Percentiles rank a stretch among this genome's conserved stretches.
These are phyloP conservation scores for Plantago coronopus DNA, from an alignment of 305 asterid species.

Conservation along the genomic window DNA sequence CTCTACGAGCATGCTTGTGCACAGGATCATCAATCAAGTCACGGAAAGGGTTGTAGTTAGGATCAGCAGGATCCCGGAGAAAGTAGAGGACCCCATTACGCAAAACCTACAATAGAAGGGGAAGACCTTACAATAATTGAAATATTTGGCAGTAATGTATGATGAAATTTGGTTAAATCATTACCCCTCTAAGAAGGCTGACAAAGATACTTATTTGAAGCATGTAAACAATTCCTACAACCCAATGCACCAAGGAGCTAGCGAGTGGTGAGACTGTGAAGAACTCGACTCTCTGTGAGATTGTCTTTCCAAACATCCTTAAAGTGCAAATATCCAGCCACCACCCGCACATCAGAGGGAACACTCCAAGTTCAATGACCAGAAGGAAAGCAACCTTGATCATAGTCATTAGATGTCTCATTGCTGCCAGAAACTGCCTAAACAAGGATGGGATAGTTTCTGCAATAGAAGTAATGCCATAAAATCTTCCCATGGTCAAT, in stretches of 20 bases:
- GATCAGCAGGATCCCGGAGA: constrained; percentile 98
- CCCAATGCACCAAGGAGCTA: constrained; percentile 97
- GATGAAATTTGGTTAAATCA: constrained; percentile 7
- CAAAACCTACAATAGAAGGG: constrained; percentile 54
- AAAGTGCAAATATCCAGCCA: constrained; percentile 99
- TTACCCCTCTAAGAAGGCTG: constrained; percentile 99
- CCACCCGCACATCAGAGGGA: constrained; percentile 98
- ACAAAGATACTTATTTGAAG: constrained; percentile 93
- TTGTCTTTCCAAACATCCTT: constrained; percentile 88
- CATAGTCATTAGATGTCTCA: constrained; percentile 98
- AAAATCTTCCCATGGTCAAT: constrained; percentile 88
- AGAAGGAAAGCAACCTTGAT: constrained; percentile 93
- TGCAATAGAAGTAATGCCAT: constrained; percentile 90
- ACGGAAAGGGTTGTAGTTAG: constrained; percentile 96
- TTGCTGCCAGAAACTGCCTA: constrained; percentile 90
- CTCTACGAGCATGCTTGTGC: constrained; percentile 98
- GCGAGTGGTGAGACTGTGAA: constrained; percentile 93
- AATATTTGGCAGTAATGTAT: background rate
- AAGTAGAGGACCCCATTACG: constrained; percentile 93
- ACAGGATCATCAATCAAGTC: constrained; percentile 98
- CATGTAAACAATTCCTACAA: constrained; percentile 94
- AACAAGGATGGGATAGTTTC: constrained; percentile 91
- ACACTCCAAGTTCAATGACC: constrained; percentile 95
- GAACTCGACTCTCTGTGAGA: constrained; percentile 89
- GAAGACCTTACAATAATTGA: constrained; percentile 5